Conservation (phyloP, 2,329 filamentous ascomycete genomes). For the Aspergillus nomiae region DNA sequence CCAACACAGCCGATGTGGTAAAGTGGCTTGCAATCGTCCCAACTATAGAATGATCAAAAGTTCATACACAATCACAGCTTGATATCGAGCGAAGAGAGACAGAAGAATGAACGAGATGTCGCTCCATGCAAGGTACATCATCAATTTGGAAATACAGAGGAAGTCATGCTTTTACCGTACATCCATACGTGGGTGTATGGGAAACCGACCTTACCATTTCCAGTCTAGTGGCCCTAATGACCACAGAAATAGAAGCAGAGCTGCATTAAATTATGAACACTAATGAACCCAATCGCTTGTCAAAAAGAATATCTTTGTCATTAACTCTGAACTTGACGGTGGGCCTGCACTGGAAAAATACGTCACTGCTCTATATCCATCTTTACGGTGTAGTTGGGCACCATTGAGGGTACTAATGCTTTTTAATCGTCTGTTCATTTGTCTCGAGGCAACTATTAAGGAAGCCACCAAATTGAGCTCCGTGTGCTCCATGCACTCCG, state of each 20-base stretch:
- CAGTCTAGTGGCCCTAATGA: neutral
- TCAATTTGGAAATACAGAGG: neutral
- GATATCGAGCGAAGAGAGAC: neutral
- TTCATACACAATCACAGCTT: neutral
- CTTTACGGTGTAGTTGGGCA: neutral
- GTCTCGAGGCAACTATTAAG: neutral
- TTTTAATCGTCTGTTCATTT: neutral
- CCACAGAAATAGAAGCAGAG: neutral
- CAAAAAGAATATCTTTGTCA: neutral
- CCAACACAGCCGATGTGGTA: neutral
- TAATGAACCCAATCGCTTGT: neutral
- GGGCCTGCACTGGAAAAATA: neutral
- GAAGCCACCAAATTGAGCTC: neutral
- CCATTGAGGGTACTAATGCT: neutral
- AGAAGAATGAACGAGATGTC: neutral
- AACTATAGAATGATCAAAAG: neutral
- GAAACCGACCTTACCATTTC: neutral
- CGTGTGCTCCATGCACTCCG: neutral
- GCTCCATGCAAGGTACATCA: neutral
- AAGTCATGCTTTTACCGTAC: neutral
- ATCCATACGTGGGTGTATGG: neutral
- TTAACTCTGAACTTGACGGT: neutral
- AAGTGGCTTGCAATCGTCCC: neutral
- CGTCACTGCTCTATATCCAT: neutral
- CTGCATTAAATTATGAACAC: slow-evolving; percentile 1